Evolutionary conservation across 208 protist species (phyloP).

Genomic region (Leishmania amazonensis): DNA sequence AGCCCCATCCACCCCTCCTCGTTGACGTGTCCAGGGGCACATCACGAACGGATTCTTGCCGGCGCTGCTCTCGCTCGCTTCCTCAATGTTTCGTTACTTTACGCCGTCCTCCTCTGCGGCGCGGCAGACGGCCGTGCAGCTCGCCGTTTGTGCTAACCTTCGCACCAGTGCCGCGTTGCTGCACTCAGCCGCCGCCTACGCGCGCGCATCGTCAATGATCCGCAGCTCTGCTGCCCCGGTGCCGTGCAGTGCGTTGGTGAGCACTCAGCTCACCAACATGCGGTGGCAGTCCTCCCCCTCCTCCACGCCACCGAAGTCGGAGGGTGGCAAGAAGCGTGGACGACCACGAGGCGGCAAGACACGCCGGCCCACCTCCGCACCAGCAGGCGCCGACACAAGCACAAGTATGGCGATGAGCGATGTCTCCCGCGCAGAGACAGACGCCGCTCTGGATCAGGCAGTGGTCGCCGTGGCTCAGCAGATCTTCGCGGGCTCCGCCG

Average conservation of each 20-base stretch:
- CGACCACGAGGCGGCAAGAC: conserved; percentile 24
- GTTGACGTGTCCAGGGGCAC: background rate
- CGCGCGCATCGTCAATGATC: background rate
- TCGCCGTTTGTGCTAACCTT: background rate
- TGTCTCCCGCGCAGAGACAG: background rate
- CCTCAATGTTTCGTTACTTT: conserved; percentile 18
- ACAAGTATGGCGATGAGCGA: background rate
- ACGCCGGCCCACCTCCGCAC: background rate
- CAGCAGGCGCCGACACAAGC: background rate
- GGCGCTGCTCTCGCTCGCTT: background rate
- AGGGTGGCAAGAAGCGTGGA: conserved; percentile 17
- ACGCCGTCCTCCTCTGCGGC: conserved; percentile 1
- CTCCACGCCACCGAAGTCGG: background rate
- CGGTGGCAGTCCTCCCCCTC: conserved; percentile 22
- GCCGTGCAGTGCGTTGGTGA: background rate
- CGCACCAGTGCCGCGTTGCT: background rate
- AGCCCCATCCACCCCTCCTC: background rate
- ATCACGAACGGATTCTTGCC: background rate
- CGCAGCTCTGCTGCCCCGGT: background rate
- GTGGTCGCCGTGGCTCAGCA: conserved; percentile 17
- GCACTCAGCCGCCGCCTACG: conserved; percentile 5
- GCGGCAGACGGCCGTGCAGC: conserved; percentile 8
- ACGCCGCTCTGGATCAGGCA: background rate
- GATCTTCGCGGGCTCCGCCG: conserved; percentile 2
- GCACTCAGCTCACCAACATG: background rate